Evolutionary conservation across 306 rosid species (phyloP).

Genomic region (Cicer chorassanicum): DNA sequence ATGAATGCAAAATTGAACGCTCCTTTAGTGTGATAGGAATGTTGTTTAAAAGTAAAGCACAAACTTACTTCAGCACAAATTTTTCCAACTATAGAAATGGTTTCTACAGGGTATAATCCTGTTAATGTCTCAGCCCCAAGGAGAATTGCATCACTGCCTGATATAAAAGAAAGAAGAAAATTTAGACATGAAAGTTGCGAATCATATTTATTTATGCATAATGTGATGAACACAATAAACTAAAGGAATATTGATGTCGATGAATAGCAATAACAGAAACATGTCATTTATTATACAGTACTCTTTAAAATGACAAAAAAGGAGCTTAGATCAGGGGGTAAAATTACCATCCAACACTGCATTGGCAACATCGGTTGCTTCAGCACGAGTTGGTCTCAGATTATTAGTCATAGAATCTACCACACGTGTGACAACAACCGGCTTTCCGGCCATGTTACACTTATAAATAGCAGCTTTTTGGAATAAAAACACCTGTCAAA

Average conservation of each 20-base stretch:
- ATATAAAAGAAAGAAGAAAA: constrained; percentile 32
- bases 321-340: background rate
- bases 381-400: constrained; percentile 98
- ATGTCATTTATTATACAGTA: background rate
- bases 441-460: constrained; percentile 99
- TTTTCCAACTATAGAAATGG: constrained; percentile 86
- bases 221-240: constrained; percentile 27
- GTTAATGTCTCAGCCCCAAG: constrained; percentile 95
- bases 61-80: constrained; percentile 84
- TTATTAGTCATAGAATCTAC: constrained; percentile 97
- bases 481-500: constrained; percentile 78
- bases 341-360: constrained; percentile 90
- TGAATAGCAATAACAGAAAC: too few relatives aligned
- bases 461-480: constrained; percentile 95
- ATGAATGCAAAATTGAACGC: background rate
- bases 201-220: constrained; percentile 18
- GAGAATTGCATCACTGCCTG: constrained; percentile 97
- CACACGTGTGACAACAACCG: constrained; percentile 95
- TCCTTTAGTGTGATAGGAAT: background rate
- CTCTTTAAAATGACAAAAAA: constrained; percentile 35
- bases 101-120: constrained; percentile 90
- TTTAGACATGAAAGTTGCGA: constrained; percentile 32
- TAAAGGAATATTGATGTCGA: constrained; percentile 19
- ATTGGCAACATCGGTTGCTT: constrained; percentile 99
- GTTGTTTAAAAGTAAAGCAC: constrained; percentile 14